phyloP scores from a whole-genome alignment of 345 rosid genomes.

The Brassica cretica region DNA sequence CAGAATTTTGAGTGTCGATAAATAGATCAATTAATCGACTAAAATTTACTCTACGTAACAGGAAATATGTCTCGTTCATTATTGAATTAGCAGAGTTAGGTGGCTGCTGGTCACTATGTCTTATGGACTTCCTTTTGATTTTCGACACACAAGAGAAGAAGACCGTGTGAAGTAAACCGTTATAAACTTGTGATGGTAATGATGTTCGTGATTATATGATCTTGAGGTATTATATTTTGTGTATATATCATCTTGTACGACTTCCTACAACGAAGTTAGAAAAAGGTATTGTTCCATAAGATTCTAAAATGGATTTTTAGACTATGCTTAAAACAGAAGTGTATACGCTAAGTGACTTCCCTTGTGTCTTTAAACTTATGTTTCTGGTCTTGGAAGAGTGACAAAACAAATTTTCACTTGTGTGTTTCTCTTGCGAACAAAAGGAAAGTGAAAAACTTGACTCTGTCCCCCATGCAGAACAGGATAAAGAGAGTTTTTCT shows the following conservation, averaged over 20 bases:
- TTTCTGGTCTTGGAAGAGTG: constrained; percentile 8
- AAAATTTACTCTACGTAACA: no score
- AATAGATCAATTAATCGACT: no score
- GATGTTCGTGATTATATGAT: not conserved
- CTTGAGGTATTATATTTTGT: not conserved
- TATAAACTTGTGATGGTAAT: not conserved
- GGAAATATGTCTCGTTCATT: no score
- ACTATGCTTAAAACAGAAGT: not conserved
- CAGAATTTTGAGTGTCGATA: no score
- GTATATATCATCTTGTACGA: not conserved
- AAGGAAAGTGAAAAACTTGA: constrained; percentile 36
- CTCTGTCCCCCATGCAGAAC: constrained; percentile 57
- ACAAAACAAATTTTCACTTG: constrained; percentile 9
- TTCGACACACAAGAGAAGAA: not conserved
- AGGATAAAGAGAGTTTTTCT: constrained; percentile 38
- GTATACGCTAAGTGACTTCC: not conserved
- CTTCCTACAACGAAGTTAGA: not conserved
- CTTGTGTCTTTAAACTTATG: not conserved
- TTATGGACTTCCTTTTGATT: not conserved
- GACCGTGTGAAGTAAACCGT: not conserved
- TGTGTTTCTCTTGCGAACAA: constrained; percentile 25
- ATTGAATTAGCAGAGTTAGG: no score
- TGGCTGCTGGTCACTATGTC: not conserved
- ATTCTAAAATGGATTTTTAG: not conserved
- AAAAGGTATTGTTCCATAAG: not conserved